phyloP scores from a whole-genome alignment of 129 eudicot genomes.

The Ambrosia trifida region DNA sequence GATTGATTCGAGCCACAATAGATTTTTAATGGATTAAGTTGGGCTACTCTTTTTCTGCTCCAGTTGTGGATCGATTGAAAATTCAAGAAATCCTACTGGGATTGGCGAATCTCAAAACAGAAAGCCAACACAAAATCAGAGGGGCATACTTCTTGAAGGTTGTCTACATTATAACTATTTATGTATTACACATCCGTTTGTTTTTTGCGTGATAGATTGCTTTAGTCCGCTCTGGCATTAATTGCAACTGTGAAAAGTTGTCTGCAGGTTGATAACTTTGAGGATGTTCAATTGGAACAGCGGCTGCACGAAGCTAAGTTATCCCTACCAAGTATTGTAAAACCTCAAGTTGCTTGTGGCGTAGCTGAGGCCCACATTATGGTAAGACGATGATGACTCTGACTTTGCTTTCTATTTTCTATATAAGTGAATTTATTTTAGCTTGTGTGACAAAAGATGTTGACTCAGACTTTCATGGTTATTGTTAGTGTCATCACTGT shows the following conservation, averaged over 20 bases:
- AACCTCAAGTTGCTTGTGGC: constrained; percentile 99
- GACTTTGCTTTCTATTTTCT: neutral
- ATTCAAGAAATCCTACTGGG: constrained; percentile 72
- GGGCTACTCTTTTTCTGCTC: too few relatives aligned
- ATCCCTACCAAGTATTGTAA: constrained; percentile 71
- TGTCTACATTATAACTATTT: constrained; percentile 13
- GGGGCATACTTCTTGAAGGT: constrained; percentile 82
- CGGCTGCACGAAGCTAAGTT: constrained; percentile 66
- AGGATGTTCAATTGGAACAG: constrained; percentile 54
- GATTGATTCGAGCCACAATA: too few relatives aligned
- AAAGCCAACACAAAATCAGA: constrained; percentile 63
- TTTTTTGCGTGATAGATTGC: constrained; percentile 11
- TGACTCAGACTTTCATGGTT: neutral
- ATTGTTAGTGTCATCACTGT: neutral
- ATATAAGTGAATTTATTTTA: constrained; percentile 2
- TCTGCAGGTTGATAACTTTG: constrained; percentile 73
- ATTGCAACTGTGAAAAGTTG: constrained; percentile 12
- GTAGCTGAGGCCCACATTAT: constrained; percentile 92
- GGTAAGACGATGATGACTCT: constrained; percentile 40
- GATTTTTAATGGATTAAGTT: too few relatives aligned
- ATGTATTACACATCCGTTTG: constrained; percentile 7
- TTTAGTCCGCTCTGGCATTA: constrained; percentile 6
- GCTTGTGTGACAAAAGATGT: neutral
- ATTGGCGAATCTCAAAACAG: constrained; percentile 50
- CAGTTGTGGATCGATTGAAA: constrained; percentile 77